Conservation (phyloP, 2,329 filamentous ascomycete species). For the Alternaria brassicicola region DNA sequence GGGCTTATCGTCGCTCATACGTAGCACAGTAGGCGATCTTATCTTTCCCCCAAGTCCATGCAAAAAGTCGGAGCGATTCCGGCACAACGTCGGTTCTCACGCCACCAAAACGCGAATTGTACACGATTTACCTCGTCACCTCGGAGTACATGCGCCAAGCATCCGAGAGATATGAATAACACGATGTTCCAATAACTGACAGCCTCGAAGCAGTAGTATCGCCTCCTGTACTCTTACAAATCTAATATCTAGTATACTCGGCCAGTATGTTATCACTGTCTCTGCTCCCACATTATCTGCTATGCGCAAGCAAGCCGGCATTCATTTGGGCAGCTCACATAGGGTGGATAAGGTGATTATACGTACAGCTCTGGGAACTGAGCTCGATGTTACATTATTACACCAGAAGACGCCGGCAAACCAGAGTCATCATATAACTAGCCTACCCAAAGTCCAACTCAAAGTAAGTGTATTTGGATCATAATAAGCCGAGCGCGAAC, state of each 20-base stretch:
- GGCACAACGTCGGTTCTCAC: not conserved
- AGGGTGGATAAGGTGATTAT: not conserved
- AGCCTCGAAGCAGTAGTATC: not conserved
- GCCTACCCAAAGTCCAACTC: not conserved
- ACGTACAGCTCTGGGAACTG: not conserved
- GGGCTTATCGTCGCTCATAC: not conserved
- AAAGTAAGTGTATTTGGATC: not conserved
- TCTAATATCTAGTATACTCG: not conserved
- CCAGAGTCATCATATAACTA: too few species aligned
- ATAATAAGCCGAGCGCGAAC: too few species aligned
- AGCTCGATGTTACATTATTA: not conserved
- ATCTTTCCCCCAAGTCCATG: not conserved
- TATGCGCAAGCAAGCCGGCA: not conserved
- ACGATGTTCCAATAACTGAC: not conserved
- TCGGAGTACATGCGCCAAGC: not conserved
- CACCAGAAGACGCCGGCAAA: too few species aligned
- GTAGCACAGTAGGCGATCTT: not conserved
- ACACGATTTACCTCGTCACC: not conserved
- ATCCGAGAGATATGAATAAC: not conserved
- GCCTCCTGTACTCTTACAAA: not conserved
- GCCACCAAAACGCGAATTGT: not conserved
- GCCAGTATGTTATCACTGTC: not conserved
- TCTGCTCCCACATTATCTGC: not conserved
- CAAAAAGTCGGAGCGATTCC: not conserved
- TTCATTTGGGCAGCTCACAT: not conserved